These are phyloP conservation scores for Naumovozyma baii DNA, from an alignment of 805 yeast species.

Conservation along the genomic window DNA sequence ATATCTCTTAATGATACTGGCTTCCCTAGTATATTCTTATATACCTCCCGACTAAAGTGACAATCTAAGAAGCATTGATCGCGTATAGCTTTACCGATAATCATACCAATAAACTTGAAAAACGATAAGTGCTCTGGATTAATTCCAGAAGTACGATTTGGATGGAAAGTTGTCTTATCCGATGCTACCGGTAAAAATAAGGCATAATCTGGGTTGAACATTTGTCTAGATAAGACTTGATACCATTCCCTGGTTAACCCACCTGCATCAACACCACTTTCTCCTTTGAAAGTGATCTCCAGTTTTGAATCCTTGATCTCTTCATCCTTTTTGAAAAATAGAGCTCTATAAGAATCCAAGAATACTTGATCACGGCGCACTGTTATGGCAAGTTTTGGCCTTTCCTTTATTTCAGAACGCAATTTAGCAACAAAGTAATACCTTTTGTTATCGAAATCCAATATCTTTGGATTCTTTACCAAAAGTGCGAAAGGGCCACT, in stretches of 20 bases:
- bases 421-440: constrained; percentile 71
- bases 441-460: constrained; percentile 91
- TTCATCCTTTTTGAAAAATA: constrained; percentile 67
- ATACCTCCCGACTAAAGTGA: constrained; percentile 90
- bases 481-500: constrained; percentile 90
- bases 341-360: constrained; percentile 74
- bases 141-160: constrained; percentile 83
- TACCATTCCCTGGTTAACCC: constrained; percentile 98
- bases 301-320: constrained; percentile 65
- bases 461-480: constrained; percentile 75
- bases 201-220: constrained; percentile 94
- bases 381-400: constrained; percentile 47
- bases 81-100: constrained; percentile 87
- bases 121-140: constrained; percentile 89
- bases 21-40: constrained; percentile 72
- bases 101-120: constrained; percentile 87
- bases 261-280: constrained; percentile 96
- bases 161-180: constrained; percentile 90
- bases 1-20: constrained; percentile 82
- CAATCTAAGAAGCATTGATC: constrained; percentile 84
- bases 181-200: constrained; percentile 84
- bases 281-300: constrained; percentile 81
- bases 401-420: constrained; percentile 39
- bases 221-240: constrained; percentile 84
- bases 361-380: constrained; percentile 87